These are phyloP conservation scores for Solanum infundibuliforme DNA, from an alignment of 257 asterid genomes.

Conservation along the genomic window DNA sequence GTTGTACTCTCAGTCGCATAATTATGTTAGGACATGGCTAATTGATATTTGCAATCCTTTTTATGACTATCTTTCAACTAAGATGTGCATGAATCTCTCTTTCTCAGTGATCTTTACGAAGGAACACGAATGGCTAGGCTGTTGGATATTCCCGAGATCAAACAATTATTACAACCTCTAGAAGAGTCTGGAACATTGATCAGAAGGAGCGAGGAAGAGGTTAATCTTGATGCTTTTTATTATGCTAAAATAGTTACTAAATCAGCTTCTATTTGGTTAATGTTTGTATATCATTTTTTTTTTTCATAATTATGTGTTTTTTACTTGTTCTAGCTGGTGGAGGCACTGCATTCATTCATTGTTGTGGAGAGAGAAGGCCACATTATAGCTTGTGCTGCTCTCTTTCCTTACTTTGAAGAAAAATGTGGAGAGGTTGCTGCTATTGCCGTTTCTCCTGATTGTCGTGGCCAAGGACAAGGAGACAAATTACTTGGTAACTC, in stretches of 20 bases:
- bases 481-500: slow-evolving; percentile 84
- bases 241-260: background rate
- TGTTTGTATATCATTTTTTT: background rate
- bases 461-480: slow-evolving; percentile 98
- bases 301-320: background rate
- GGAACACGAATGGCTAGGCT: slow-evolving; percentile 76
- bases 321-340: slow-evolving; percentile 36
- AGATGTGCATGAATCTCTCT: slow-evolving; percentile 5
- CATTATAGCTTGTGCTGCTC: slow-evolving; percentile 80
- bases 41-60: background rate
- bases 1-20: background rate
- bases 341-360: slow-evolving; percentile 48
- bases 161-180: slow-evolving; percentile 64
- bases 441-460: slow-evolving; percentile 94
- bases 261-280: background rate
- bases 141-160: slow-evolving; percentile 58
- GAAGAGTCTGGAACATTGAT: slow-evolving; percentile 82
- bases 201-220: slow-evolving; percentile 86
- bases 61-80: background rate
- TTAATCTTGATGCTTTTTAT: slow-evolving; percentile 6
- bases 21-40: background rate
- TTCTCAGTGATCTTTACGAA: slow-evolving; percentile 86
- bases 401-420: slow-evolving; percentile 61
- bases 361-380: slow-evolving; percentile 97
- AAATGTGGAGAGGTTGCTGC: slow-evolving; percentile 98